Percentiles rank a stretch among this genome's conserved stretches.
Conservation (phyloP, 2,329 filamentous ascomycete genomes). For the Lecanicillium sp. region DNA sequence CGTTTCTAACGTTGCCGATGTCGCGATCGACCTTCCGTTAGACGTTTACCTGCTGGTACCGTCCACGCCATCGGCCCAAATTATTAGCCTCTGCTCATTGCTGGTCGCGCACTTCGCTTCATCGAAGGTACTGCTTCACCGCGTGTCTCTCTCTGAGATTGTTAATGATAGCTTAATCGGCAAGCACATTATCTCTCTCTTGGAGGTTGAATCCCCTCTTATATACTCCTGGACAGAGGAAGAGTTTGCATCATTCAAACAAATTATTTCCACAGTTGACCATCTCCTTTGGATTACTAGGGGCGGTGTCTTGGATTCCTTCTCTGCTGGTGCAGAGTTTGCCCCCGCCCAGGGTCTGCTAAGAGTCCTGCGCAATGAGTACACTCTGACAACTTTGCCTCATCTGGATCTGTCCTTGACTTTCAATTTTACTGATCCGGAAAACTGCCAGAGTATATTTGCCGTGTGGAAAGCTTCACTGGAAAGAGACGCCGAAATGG, state of each 20-base stretch:
- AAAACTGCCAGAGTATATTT: background rate
- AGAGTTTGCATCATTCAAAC: constrained; percentile 8
- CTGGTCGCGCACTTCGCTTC: too few species aligned
- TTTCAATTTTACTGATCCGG: constrained; percentile 1
- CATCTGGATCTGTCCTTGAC: constrained; percentile 5
- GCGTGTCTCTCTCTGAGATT: too few species aligned
- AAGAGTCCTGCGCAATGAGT: constrained; percentile 12
- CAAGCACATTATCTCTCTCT: constrained; percentile 9
- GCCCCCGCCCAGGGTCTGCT: constrained; percentile 10
- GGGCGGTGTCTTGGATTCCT: constrained; percentile 8
- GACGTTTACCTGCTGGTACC: too few species aligned
- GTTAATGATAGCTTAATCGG: background rate
- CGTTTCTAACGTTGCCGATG: too few species aligned
- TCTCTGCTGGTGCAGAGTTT: constrained; percentile 9
- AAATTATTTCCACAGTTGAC: constrained; percentile 7
- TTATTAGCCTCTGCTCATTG: too few species aligned
- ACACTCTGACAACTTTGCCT: constrained; percentile 7
- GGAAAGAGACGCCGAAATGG: constrained; percentile 7
- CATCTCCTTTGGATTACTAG: constrained; percentile 12
- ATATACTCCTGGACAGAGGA: constrained; percentile 8
- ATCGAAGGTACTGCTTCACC: too few species aligned
- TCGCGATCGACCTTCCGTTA: too few species aligned
- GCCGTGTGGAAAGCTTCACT: constrained; percentile 1
- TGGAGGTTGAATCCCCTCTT: constrained; percentile 8
- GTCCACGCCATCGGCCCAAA: too few species aligned